phyloP scores from a whole-genome alignment of 768 basidiomycete species.

The Mycena galopus region DNA sequence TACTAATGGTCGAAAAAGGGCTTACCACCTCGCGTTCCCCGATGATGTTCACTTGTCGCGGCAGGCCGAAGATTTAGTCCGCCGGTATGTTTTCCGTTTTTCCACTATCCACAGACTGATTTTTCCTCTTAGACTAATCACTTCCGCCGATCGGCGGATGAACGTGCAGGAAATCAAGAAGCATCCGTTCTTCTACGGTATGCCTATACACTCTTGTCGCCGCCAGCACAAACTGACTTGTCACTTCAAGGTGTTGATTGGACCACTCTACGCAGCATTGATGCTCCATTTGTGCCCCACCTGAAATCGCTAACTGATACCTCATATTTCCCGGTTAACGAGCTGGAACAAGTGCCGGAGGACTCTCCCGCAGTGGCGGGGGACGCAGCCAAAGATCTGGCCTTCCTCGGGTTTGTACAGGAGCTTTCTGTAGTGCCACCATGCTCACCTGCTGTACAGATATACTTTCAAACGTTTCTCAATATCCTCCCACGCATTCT shows the following conservation, averaged over 20 bases:
- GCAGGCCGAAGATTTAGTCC: slow-evolving; percentile 92
- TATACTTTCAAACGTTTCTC: slow-evolving; percentile 87
- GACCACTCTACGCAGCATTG: slow-evolving; percentile 87
- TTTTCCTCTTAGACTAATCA: slow-evolving; percentile 76
- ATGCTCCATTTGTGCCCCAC: slow-evolving; percentile 96
- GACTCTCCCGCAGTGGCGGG: slow-evolving; percentile 54
- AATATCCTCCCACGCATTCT: slow-evolving; percentile 70
- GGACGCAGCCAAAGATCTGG: slow-evolving; percentile 67
- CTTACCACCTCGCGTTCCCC: slow-evolving; percentile 88
- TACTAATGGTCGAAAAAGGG: too few species aligned
- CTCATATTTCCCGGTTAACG: slow-evolving; percentile 98
- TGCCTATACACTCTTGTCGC: not conserved
- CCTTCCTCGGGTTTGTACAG: slow-evolving; percentile 71
- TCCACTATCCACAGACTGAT: not conserved
- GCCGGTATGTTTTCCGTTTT: slow-evolving; percentile 64
- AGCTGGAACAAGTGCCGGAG: slow-evolving; percentile 82
- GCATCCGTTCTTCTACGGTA: slow-evolving; percentile 93
- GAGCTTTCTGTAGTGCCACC: not conserved
- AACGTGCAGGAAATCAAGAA: slow-evolving; percentile 89
- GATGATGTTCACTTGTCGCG: slow-evolving; percentile 94
- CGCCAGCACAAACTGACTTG: not conserved
- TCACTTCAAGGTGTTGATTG: slow-evolving; percentile 75
- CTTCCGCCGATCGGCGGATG: slow-evolving; percentile 83
- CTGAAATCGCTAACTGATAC: slow-evolving; percentile 93
- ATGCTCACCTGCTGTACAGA: slow-evolving; percentile 49